Base-by-base conservation (phyloP, 371 early-diverging fungal genomes). In the Dichotomocladium elegans region DNA sequence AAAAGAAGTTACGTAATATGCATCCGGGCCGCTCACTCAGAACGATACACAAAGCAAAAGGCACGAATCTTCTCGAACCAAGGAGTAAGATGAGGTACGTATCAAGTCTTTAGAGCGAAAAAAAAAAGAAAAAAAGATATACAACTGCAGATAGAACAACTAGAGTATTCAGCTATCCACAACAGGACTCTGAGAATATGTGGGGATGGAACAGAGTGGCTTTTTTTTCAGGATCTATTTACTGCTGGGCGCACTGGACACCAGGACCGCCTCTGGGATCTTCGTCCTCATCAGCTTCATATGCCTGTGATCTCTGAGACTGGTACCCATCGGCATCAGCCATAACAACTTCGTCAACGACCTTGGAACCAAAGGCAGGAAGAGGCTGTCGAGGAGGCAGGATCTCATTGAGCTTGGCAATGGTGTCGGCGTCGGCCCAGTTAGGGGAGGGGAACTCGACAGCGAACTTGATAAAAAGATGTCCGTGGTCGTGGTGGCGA, bases 201-300 rank as follows among this genome's bases (percentile, higher is more conserved):
- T n/a, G n/a, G n/a, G n/a, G n/a, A n/a, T n/a, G n/a, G n/a, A n/a
- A n/a, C n/a, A n/a, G n/a, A n/a, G n/a, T n/a, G n/a, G n/a, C n/a
- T n/a, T n/a, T n/a, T n/a, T n/a, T n/a, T n/a, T n/a, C n/a, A n/a
- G n/a, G n/a, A 35, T 11, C 47, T 60, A 33, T 47, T 72, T 93
- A 95, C 79, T 94, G 94, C 68, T 95, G 95, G 24, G 95, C 94
- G 70, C 98, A 98, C 78, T 96, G 96, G 41, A 98, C 96, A 41
- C 88, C 88, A 11, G 93, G 90, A 14, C 82, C 81, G 41, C 67
- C 64, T 42, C 74, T 70, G 14, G 79, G 83, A 19, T 88, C 83
- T 51, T 83, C 86, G 52, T 87, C 91, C 30, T 90, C 84, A 58
- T 84, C 83, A 29, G 84, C 90, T 35, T 81, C 79, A 53, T 74